Conservation (phyloP, 805 yeast species). For the Kazachstania taianensis region DNA sequence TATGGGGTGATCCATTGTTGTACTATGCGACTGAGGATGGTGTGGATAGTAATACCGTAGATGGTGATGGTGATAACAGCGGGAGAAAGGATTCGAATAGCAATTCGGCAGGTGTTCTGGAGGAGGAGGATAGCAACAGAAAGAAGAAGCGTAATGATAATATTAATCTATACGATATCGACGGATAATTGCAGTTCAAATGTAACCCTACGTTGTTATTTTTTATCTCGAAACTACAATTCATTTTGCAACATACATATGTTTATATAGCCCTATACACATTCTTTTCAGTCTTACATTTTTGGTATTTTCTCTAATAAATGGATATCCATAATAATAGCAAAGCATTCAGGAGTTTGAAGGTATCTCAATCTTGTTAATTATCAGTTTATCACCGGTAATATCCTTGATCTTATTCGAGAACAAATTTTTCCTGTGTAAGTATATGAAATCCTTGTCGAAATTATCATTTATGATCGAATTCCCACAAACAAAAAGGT, state of each 20-base stretch:
- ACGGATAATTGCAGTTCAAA: no score
- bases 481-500: constrained; percentile 18
- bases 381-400: constrained; percentile 12
- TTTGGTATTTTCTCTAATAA: no score
- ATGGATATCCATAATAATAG: no score
- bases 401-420: constrained; percentile 10
- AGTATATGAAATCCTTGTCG: constrained; percentile 9
- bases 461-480: constrained; percentile 13
- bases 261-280: no score
- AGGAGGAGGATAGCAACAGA: no score
- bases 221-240: no score
- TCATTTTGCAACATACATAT: no score
- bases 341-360: constrained; percentile 20
- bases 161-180: constrained; percentile 4
- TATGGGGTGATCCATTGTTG: constrained; percentile 47
- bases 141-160: background rate
- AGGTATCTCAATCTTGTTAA: constrained; percentile 14
- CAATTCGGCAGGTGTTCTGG: background rate
- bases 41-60: background rate
- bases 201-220: no score
- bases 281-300: no score
- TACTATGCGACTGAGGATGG: constrained; percentile 11
- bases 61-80: constrained; percentile 2
- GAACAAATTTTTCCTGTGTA: constrained; percentile 10
- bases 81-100: constrained; percentile 3